Base-by-base conservation (phyloP, 2,329 filamentous ascomycete genomes). In the Didymellaceae sp. region DNA sequence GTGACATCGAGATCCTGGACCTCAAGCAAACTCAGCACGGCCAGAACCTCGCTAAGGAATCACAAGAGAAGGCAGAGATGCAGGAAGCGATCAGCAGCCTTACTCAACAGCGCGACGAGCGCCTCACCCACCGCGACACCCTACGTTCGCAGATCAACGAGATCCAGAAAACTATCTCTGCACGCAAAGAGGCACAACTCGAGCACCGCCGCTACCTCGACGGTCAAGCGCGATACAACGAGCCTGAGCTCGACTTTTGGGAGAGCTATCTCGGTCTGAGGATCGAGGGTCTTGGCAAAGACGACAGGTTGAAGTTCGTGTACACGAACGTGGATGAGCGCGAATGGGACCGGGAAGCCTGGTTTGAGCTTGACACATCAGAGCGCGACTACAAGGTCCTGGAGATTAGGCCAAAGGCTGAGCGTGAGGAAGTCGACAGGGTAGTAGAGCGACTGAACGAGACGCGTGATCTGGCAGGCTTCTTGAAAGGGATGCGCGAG, bases 241-340 rank as follows among this genome's bases (percentile, higher is more conserved):
- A 90, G 33, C 94, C 94, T 0, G 94, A 99, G 77, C 81, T 99
- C 35, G 89, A 92, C 61, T 97, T 97, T 71, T 99, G 94, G 94
- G 89, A 96, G 71, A 88, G 88, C 45, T 94, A 93, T 70, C 78
- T 99, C 52, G 92, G 93, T 51, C 74, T 97, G 69, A 81, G 88
- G 54, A 95, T 99, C 67, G 93, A 97, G 69, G 93, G 93, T 1
- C 89, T 90, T 0, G 92, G 90, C 1, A 83, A 85, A 67, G 86
- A 90, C 56, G 92, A 97, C 74, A 83, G 89, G 20, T 79, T 99
- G 62, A 93, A 93, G 74, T 96, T 99, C 71, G 83, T 94, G 2
- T 99, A 91, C 69, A 89, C 86, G 21, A 90, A 95, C 72, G 80
- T 97, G 35, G 86, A 95, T 68, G 91, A 96, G 77, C 84, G 86